A percentile compares a stretch with the other conserved stretches of the same genome.
phyloP scores from a whole-genome alignment of 352 stramenopile species.

The Elongisporangium prolatum region DNA sequence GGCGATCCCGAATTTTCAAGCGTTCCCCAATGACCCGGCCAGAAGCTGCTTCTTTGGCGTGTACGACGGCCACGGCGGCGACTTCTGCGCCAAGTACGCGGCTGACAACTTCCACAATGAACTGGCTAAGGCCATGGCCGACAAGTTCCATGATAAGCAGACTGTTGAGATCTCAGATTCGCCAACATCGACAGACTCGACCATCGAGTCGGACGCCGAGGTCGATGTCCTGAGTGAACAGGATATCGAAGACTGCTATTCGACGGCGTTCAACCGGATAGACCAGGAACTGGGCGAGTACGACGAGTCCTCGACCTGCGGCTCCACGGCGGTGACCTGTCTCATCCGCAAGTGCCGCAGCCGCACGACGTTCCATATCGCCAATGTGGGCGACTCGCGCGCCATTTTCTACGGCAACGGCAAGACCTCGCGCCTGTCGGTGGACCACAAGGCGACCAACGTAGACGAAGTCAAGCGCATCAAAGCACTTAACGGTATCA shows the following conservation, averaged over 20 bases:
- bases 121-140: conserved; percentile 38
- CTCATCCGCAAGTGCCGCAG: conserved; percentile 54
- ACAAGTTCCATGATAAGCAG: conserved; percentile 32
- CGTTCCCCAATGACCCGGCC: conserved; percentile 53
- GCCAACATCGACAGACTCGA: conserved; percentile 10
- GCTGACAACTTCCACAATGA: conserved; percentile 62
- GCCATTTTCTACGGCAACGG: conserved; percentile 55
- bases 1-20: conserved; percentile 58
- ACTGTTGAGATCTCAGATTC: conserved; percentile 20
- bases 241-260: conserved; percentile 62
- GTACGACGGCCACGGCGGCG: conserved; percentile 77
- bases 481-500: conserved; percentile 67
- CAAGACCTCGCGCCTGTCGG: conserved; percentile 46
- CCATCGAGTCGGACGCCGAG: conserved; percentile 24
- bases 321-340: conserved; percentile 74
- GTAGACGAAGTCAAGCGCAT: conserved; percentile 73
- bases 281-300: conserved; percentile 62
- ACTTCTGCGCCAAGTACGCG: conserved; percentile 78
- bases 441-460: conserved; percentile 81
- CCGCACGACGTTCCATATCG: conserved; percentile 64
- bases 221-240: conserved; percentile 43
- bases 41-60: conserved; percentile 78
- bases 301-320: conserved; percentile 61
- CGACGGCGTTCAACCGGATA: conserved; percentile 49
- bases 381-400: conserved; percentile 77